These are phyloP conservation scores for Zalaria obscura DNA, from an alignment of 2,329 filamentous ascomycete genomes.

Conservation along the genomic window DNA sequence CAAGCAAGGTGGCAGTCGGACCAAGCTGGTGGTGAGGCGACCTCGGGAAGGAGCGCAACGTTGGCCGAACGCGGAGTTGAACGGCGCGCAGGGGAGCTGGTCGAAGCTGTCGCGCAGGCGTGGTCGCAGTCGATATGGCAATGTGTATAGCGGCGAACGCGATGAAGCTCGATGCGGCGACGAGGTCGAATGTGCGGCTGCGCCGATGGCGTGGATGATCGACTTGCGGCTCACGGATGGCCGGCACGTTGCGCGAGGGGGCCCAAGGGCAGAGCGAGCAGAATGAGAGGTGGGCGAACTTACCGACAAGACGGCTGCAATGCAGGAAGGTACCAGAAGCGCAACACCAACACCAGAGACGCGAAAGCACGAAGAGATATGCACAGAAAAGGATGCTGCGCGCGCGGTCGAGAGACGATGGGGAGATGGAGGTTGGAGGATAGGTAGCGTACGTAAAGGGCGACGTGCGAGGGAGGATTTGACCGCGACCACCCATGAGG, in stretches of 20 bases:
- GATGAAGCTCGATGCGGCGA: neutral
- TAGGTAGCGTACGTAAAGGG: too few species aligned
- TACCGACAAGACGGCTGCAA: neutral
- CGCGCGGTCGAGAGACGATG: constrained; percentile 1
- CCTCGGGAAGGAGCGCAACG: neutral
- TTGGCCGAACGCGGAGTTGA: neutral
- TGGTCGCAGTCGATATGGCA: too few species aligned
- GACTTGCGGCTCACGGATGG: neutral
- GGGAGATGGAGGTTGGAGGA: neutral
- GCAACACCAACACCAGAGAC: constrained; percentile 1
- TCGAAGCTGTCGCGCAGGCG: too few species aligned
- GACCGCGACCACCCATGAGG: too few species aligned
- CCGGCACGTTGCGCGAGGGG: neutral
- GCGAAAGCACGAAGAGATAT: constrained; percentile 3
- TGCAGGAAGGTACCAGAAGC: neutral
- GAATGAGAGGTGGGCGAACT: neutral
- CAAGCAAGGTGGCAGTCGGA: neutral
- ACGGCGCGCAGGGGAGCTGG: too few species aligned
- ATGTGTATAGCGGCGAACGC: too few species aligned
- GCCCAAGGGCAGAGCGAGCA: neutral
- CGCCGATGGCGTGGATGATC: neutral
- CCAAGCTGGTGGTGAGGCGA: neutral
- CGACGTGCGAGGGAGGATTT: too few species aligned
- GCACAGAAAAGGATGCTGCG: constrained; percentile 7
- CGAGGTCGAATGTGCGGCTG: neutral